Evolutionary conservation across 495 filamentous ascomycete species (phyloP).

Genomic region (Penicillium canescens): DNA sequence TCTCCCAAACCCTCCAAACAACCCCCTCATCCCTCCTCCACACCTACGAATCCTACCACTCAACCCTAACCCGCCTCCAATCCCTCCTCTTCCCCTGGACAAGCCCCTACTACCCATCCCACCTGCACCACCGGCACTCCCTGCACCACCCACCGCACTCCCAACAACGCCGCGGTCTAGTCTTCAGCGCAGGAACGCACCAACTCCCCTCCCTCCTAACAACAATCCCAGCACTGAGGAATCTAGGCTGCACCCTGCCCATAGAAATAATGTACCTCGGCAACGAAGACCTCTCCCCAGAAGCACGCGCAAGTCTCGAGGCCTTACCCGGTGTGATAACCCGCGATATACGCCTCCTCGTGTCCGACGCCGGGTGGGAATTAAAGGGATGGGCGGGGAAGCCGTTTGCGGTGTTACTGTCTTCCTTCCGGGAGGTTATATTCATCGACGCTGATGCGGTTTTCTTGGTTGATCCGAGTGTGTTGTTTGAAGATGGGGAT

Average conservation of each 20-base stretch:
- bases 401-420: conserved; percentile 47
- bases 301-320: conserved; percentile 16
- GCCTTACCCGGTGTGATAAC: conserved; percentile 18
- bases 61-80: conserved; percentile 21
- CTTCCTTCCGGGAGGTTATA: conserved; percentile 47
- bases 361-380: conserved; percentile 22
- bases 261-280: conserved; percentile 43
- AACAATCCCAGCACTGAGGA: conserved; percentile 29
- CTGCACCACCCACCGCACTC: conserved; percentile 9
- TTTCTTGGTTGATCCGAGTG: conserved; percentile 40
- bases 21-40: conserved; percentile 19
- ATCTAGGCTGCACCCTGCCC: conserved; percentile 33
- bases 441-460: conserved; percentile 53
- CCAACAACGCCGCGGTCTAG: conserved; percentile 6
- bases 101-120: conserved; percentile 31
- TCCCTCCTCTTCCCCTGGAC: conserved; percentile 33
- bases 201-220: conserved; percentile 33
- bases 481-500: conserved; percentile 32
- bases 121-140: conserved; percentile 26
- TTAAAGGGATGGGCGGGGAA: conserved; percentile 35
- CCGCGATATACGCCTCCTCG: conserved; percentile 21
- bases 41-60: conserved; percentile 28
- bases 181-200: conserved; percentile 31
- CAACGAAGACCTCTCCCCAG: conserved; percentile 28
- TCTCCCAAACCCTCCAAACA: background rate